Base-by-base conservation (phyloP, 2,329 filamentous ascomycete genomes). In the Bretziella fagacearum region DNA sequence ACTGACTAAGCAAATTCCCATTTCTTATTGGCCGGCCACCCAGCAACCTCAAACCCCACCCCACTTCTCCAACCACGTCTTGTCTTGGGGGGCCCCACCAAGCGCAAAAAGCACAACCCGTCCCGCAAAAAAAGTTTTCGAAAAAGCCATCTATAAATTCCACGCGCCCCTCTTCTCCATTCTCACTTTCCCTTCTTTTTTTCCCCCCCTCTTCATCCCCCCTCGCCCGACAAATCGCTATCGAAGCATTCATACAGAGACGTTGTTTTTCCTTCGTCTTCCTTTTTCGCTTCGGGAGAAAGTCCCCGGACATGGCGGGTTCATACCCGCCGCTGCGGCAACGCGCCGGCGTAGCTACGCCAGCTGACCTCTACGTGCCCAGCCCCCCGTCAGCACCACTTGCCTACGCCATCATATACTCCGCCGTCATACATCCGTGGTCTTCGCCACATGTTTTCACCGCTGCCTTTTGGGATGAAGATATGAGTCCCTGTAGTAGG, bases 211-310 rank as follows among this genome's bases (percentile, higher is more conserved):
- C 62, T 62, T 60, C 66, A 68, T 75, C 76, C 78, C 79, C 82
- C 78, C 85, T 94, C 87, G 87, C 74, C 87, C 85, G 77, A 95
- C 85, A 85, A 85, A 94, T 95, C 89, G 89, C 87, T 81, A 79
- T 93, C 86, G 81, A 94, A 95, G 89, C 87, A 85, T 67, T 86
- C 84, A 81, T 69, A 93, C 84, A 81, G 84, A 82, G 71, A 74
- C 60, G 46, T 52, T 50, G 44, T 15, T 49, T 25, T 29, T n/a
- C n/a, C n/a, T 13, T 47, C 27, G 6, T 22, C 13, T 41, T 47
- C 52, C 41, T 54, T 53, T n/a, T n/a, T 56, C 56, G 87, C 87
- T 95, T 95, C 91, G 86, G 89, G 89, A 94, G 89, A 96, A 96
- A 96, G 89, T 96, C 89, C 89, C 89, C 89, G 89, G 89, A 95